Conservation (phyloP, 2,329 filamentous ascomycete genomes). For the Monilinia laxa region DNA sequence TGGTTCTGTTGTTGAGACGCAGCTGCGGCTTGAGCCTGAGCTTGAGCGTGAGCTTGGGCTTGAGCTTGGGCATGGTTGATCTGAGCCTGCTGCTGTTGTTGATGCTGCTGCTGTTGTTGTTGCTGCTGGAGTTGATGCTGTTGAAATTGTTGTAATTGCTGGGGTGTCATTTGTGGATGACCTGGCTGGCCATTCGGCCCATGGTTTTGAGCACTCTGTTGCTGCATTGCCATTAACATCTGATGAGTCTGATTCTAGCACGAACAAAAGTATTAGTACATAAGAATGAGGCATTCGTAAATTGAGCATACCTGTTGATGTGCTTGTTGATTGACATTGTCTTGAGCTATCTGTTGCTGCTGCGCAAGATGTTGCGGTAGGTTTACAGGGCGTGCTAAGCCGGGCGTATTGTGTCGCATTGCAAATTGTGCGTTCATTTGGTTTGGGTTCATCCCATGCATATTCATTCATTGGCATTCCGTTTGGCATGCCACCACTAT, state of each 20-base stretch:
- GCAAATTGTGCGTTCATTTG: constrained; percentile 52
- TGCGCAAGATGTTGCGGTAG: constrained; percentile 48
- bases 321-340: constrained; percentile 41
- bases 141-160: constrained; percentile 48
- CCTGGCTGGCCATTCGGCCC: constrained; percentile 44
- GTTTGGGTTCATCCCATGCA: constrained; percentile 33
- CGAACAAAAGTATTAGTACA: neutral
- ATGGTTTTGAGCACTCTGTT: constrained; percentile 47
- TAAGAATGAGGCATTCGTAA: neutral
- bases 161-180: constrained; percentile 51
- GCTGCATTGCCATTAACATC: constrained; percentile 46
- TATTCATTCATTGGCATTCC: constrained; percentile 43
- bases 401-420: constrained; percentile 46
- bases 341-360: constrained; percentile 43
- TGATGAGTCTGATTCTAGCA: constrained; percentile 15
- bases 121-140: constrained; percentile 49
- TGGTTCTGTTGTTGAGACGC: constrained; percentile 51
- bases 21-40: constrained; percentile 42
- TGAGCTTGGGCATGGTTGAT: constrained; percentile 41
- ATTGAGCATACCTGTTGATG: constrained; percentile 41
- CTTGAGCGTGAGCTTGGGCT: constrained; percentile 37
- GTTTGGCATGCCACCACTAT: constrained; percentile 54
- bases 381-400: constrained; percentile 47
- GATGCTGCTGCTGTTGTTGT: constrained; percentile 39
- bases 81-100: constrained; percentile 31